Evolutionary conservation across 164 flowering plant species (phyloP), one percentile per base, ranked within the genome.

Genomic region (Protea cynaroides): DNA sequence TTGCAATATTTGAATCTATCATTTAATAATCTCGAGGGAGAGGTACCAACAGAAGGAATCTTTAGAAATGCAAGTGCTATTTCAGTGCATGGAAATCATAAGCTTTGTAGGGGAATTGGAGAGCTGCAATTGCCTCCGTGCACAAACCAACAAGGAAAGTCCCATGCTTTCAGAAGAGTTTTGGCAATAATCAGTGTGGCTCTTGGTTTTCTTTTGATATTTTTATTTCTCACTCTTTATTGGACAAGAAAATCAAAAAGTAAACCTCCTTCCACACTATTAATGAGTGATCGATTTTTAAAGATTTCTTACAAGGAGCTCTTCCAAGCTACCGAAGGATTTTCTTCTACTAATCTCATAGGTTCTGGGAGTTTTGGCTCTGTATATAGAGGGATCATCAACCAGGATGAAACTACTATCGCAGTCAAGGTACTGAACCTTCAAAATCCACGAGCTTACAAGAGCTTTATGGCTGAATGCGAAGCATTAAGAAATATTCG

Each of bases 71-170:
- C 40, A 1, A n/a, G n/a, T n/a, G n/a, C n/a, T n/a, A n/a, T n/a
- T n/a, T n/a, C n/a, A n/a, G n/a, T n/a, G n/a, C n/a, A 15, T 1
- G 61, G 53, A 38, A 70, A 70, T 25, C 6, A 12, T 14, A 53
- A 29, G 46, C 73, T 70, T 25, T 70, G 68, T 36, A 61, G 68
- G 0, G 73, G 73, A 15, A 59, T 58, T n/a, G 18, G 18, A 0
- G 60, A 51, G 25, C 50, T 70, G 12, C 19, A n/a, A 0, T 54
- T 70, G 24, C 64, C 44, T 4, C 24, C 63, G 19, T 70, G 73
- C 22, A 6, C 6, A 52, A 24, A 24, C 29, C 22, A 55, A 55
- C 3, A 13, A 55, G 24, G 29, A 12, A 12, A 4, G 14, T 15
- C 23, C 10, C 19, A 1, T 19, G 56, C 21, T 52, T 8, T 5